Evolutionary conservation across 169 alveolate species (phyloP), one percentile per base, ranked within the genome.

Genomic region (Babesia sp.): DNA sequence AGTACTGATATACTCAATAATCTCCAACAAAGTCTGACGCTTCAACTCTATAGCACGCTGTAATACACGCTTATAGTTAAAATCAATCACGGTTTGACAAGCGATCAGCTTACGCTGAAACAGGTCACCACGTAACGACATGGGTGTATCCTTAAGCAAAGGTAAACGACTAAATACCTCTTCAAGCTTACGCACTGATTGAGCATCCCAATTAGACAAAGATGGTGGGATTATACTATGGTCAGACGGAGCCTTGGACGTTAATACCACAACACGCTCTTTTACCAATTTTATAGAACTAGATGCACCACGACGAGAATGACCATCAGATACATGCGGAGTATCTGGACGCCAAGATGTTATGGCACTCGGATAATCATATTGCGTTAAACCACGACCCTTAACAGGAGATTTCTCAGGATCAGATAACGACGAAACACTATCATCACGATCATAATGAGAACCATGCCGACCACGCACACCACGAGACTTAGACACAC

Each of bases 11-110:
- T 76, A 93, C 91, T 93, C 96, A 36, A 93, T 93, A 26, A 93
- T 85, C 77, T 93, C 96, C 64, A 93, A 73, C 29, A 93, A 85
- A 9, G 94, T 90, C 63, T 90, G 95, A 44, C 95, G 71, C 74
- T 93, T 93, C 53, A 91, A 76, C 66, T 93, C 96, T 34, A 91
- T 93, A 31, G 89, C 79, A 59, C 87, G 71, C 55, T 81, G 79
- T 69, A 44, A 63, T 45, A 76, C 54, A 41, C 67, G 57, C 76
- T 71, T 66, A 46, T 84, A 45, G 31, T 60, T 18, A 67, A 92
- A 91, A 68, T 92, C 94, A 44, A 85, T 87, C 45, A 86, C 90
- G 16, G 87, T 73, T 22, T 90, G 86, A 70, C 96, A 92, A 20
- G 93, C 96, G 31, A 78, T 89, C 46, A 92, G 88, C 74, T 92